Percentiles rank a stretch among this genome's conserved stretches.
These are phyloP conservation scores for Nemania sp. DNA, from an alignment of 2,329 filamentous ascomycete species.

Conservation along the genomic window DNA sequence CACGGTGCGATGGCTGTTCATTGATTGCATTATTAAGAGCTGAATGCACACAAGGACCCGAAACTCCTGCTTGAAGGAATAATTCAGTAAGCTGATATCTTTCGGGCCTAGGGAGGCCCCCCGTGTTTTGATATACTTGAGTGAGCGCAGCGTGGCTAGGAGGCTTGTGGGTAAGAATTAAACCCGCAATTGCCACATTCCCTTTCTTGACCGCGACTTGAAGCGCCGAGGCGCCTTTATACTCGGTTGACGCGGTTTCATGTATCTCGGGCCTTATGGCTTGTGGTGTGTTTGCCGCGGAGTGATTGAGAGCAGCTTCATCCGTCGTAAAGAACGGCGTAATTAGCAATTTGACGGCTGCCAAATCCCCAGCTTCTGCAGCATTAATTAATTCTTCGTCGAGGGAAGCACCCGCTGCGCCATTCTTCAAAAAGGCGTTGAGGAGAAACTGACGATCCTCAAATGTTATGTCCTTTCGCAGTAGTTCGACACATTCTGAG, in stretches of 20 bases:
- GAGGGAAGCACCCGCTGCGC: conserved; percentile 52
- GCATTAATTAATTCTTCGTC: conserved; percentile 57
- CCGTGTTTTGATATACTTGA: conserved; percentile 54
- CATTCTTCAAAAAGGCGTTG: conserved; percentile 53
- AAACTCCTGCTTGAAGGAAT: conserved; percentile 55
- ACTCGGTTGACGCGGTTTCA: conserved; percentile 56
- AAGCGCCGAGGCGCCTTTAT: conserved; percentile 57
- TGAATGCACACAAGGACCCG: conserved; percentile 51
- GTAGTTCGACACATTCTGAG: conserved; percentile 54
- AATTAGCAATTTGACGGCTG: conserved; percentile 55
- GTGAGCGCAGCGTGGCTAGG: conserved; percentile 53
- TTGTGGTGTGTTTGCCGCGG: conserved; percentile 36
- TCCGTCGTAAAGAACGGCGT: conserved; percentile 51
- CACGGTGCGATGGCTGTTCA: conserved; percentile 51
- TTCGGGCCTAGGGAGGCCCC: conserved; percentile 47
- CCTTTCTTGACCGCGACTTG: conserved; percentile 53
- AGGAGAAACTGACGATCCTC: conserved; percentile 53
- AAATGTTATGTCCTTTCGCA: conserved; percentile 52
- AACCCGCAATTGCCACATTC: conserved; percentile 50
- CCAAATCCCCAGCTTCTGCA: conserved; percentile 52
- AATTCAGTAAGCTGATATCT: conserved; percentile 55
- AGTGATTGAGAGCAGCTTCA: conserved; percentile 35
- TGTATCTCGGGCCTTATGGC: conserved; percentile 49
- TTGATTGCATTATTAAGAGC: conserved; percentile 59
- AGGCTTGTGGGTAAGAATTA: conserved; percentile 52